Evolutionary conservation across 2,329 filamentous ascomycete genomes (phyloP).

Genomic region (Aspergillus quadrilineatus): DNA sequence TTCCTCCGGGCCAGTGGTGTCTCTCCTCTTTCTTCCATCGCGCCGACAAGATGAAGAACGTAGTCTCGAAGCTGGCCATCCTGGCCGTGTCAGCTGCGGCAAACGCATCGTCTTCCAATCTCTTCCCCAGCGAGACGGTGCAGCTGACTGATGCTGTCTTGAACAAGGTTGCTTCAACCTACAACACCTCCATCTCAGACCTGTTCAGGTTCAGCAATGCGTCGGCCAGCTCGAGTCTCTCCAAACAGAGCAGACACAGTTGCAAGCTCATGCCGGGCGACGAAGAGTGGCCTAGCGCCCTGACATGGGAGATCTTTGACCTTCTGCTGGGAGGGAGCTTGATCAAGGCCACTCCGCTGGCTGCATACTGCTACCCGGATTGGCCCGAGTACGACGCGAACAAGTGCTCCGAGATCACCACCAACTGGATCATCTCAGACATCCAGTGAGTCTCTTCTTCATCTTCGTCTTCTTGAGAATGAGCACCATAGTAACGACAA

Average conservation of each 20-base stretch:
- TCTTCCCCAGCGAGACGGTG: slow-evolving; percentile 25
- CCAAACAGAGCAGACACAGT: slow-evolving; percentile 43
- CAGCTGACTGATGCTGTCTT: slow-evolving; percentile 40
- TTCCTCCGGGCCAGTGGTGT: background rate
- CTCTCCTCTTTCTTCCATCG: background rate
- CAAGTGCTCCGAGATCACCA: slow-evolving; percentile 29
- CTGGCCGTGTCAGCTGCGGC: background rate
- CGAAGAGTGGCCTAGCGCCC: slow-evolving; percentile 18
- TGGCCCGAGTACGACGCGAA: slow-evolving; percentile 33
- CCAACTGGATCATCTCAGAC: slow-evolving; percentile 27
- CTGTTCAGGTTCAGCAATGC: slow-evolving; percentile 34
- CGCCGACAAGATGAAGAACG: background rate
- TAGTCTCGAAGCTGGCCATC: background rate
- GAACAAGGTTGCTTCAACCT: slow-evolving; percentile 29
- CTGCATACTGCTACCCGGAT: slow-evolving; percentile 35
- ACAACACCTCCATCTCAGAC: slow-evolving; percentile 30
- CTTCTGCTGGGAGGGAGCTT: slow-evolving; percentile 36
- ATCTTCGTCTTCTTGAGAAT: no score
- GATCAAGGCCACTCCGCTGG: slow-evolving; percentile 34
- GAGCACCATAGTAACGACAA: background rate
- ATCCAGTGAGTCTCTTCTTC: slow-evolving; percentile 10
- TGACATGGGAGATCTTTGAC: slow-evolving; percentile 34
- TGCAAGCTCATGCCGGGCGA: slow-evolving; percentile 28
- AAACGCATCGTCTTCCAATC: slow-evolving; percentile 22
- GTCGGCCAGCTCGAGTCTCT: slow-evolving; percentile 12